Evolutionary conservation across 768 basidiomycete species (phyloP).

Genomic region (Tricholoma bakamatsutake): DNA sequence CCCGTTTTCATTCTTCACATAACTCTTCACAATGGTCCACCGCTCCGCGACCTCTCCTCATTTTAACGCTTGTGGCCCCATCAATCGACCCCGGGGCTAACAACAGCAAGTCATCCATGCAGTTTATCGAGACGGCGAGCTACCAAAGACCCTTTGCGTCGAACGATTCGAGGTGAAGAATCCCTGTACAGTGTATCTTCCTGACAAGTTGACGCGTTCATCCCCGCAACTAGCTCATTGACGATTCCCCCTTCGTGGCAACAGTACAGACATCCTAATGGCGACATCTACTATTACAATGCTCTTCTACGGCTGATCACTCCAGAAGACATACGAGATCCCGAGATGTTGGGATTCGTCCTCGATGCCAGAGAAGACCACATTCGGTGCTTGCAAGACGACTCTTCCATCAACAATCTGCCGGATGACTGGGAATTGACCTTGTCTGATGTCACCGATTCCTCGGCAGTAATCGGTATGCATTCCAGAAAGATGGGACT

Average conservation of each 20-base stretch:
- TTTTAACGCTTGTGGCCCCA: constrained; percentile 6
- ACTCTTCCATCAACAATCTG: constrained; percentile 22
- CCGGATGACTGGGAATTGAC: constrained; percentile 36
- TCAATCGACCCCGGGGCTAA: background rate
- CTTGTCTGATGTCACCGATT: constrained; percentile 30
- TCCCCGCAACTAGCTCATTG: constrained; percentile 3
- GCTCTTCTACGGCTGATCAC: constrained; percentile 29
- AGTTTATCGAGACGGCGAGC: constrained; percentile 14
- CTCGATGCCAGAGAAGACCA: constrained; percentile 31
- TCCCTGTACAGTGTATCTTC: background rate
- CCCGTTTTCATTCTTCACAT: constrained; percentile 9
- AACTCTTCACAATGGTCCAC: constrained; percentile 8
- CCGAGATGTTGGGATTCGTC: constrained; percentile 26
- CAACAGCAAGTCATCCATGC: constrained; percentile 10
- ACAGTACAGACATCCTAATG: constrained; percentile 35
- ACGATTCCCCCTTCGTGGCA: constrained; percentile 26
- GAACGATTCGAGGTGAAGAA: constrained; percentile 10
- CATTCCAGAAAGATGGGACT: constrained; percentile 26
- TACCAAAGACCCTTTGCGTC: constrained; percentile 14
- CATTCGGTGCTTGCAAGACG: constrained; percentile 27
- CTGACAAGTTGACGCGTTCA: background rate
- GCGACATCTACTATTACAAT: constrained; percentile 40
- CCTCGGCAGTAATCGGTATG: constrained; percentile 30
- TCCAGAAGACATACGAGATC: constrained; percentile 32
- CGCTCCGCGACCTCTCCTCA: constrained; percentile 1